These are phyloP conservation scores for Fusarium sp. DNA, from an alignment of 2,329 filamentous ascomycete genomes.

Conservation along the genomic window DNA sequence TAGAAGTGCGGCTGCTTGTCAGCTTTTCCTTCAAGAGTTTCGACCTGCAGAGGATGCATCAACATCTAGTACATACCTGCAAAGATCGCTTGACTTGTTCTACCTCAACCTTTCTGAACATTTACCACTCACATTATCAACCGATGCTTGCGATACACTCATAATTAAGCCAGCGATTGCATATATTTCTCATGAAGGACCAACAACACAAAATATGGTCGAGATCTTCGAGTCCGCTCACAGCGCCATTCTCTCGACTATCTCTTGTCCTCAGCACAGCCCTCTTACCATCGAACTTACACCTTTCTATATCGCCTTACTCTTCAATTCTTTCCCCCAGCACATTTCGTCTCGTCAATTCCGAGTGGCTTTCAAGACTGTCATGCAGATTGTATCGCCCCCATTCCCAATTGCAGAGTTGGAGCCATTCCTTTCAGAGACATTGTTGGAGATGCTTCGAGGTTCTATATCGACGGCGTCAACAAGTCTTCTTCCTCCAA, in stretches of 20 bases:
- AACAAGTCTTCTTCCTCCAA: conserved; percentile 55
- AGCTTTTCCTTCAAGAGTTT: conserved; percentile 74
- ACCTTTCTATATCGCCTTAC: conserved; percentile 84
- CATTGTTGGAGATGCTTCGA: conserved; percentile 81
- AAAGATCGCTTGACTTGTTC: conserved; percentile 83
- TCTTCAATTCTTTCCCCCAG: conserved; percentile 82
- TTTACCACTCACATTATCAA: conserved; percentile 76
- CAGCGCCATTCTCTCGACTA: conserved; percentile 80
- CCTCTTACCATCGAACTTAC: conserved; percentile 76
- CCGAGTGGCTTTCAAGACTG: conserved; percentile 85
- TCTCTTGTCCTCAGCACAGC: conserved; percentile 83
- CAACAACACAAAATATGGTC: conserved; percentile 59
- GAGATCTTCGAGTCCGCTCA: conserved; percentile 89
- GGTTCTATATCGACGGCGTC: conserved; percentile 66
- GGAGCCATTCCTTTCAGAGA: conserved; percentile 82
- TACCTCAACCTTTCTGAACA: conserved; percentile 90
- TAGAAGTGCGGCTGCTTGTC: conserved; percentile 72
- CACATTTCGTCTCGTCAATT: conserved; percentile 88
- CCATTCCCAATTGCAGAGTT: conserved; percentile 78
- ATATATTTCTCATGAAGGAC: conserved; percentile 69
- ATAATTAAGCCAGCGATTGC: conserved; percentile 78
- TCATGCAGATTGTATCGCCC: conserved; percentile 83
- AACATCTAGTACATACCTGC: conserved; percentile 55
- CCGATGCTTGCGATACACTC: conserved; percentile 75
- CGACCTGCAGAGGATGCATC: conserved; percentile 55